Conservation (phyloP, 179 eudicot genomes). For the Beta macrorhiza region DNA sequence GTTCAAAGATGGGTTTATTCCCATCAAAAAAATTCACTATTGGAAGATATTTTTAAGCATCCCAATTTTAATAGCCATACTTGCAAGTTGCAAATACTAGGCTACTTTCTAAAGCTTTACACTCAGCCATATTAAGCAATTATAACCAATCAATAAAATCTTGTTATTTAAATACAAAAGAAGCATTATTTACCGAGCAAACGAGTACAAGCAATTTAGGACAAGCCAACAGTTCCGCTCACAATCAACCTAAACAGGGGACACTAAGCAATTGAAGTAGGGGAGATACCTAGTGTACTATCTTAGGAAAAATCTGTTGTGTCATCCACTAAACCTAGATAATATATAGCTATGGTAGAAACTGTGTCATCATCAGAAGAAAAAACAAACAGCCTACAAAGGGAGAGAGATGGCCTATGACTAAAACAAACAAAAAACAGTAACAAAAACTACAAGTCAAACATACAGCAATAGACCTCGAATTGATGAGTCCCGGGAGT, state of each 20-base stretch:
- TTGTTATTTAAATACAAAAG: background rate
- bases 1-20: too few relatives aligned
- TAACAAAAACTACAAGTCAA: background rate
- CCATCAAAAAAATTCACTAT: too few relatives aligned
- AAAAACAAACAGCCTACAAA: background rate
- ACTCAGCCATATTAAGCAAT: background rate
- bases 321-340: background rate
- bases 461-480: constrained; percentile 6
- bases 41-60: too few relatives aligned
- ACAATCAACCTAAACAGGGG: background rate
- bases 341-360: background rate
- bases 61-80: too few relatives aligned
- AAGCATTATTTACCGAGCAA: background rate
- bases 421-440: background rate
- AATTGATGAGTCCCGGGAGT: background rate
- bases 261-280: background rate
- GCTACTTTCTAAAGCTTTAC: too few relatives aligned
- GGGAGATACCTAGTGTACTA: background rate
- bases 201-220: background rate
- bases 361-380: background rate
- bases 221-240: background rate
- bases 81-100: too few relatives aligned
- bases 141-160: background rate
- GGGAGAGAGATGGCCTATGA: background rate
- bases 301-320: background rate